These are phyloP conservation scores for Neocallimastix lanati DNA, from an alignment of 192 early-diverging fungal species.

Conservation along the genomic window DNA sequence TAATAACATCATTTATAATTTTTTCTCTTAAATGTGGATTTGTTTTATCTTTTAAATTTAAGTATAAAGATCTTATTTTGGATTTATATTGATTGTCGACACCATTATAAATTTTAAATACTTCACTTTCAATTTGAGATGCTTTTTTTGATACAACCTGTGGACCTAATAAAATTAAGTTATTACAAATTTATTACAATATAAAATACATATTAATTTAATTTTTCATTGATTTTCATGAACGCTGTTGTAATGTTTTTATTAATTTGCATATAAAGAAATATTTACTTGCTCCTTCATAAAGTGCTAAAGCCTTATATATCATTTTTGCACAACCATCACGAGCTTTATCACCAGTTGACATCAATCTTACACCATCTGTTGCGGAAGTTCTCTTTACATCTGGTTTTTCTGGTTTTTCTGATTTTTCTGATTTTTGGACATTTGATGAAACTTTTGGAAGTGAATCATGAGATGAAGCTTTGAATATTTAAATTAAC, in stretches of 20 bases:
- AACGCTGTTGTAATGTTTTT: too few relatives aligned
- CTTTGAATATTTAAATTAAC: too few relatives aligned
- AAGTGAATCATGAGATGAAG: too few relatives aligned
- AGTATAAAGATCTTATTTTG: slow-evolving; percentile 53
- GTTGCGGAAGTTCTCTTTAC: slow-evolving; percentile 30
- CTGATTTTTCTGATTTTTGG: too few relatives aligned
- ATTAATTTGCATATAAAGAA: too few relatives aligned
- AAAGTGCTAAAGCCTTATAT: slow-evolving; percentile 52
- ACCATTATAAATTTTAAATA: slow-evolving; percentile 27
- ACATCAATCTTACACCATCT: slow-evolving; percentile 28
- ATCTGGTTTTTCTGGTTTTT: background rate
- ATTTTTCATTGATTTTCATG: too few relatives aligned
- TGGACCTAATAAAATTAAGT: background rate
- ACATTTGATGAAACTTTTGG: too few relatives aligned
- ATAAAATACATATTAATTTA: too few relatives aligned
- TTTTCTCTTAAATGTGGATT: slow-evolving; percentile 55
- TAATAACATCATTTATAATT: slow-evolving; percentile 49
- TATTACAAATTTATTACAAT: too few relatives aligned
- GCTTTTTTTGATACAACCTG: background rate
- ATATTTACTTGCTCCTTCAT: slow-evolving; percentile 26
- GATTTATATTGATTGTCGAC: slow-evolving; percentile 45
- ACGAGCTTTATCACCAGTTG: slow-evolving; percentile 41
- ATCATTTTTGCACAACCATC: slow-evolving; percentile 67
- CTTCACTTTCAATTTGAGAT: slow-evolving; percentile 26
- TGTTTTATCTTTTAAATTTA: slow-evolving; percentile 57